phyloP scores from a whole-genome alignment of 2,329 filamentous ascomycete genomes.

The Knoxdaviesia proteae region DNA sequence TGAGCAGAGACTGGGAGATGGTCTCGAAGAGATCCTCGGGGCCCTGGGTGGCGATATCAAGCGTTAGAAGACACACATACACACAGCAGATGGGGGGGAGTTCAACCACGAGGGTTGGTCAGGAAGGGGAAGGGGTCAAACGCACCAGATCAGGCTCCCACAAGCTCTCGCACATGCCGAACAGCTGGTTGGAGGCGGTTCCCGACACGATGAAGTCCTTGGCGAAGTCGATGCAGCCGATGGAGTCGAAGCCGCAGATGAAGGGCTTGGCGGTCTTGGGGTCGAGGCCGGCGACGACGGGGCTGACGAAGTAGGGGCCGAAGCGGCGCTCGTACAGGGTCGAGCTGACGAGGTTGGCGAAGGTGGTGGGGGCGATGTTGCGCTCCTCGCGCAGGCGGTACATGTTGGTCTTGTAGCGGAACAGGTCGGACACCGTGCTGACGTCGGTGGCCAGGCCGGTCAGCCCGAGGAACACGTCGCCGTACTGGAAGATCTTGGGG shows the following conservation, averaged over 20 bases:
- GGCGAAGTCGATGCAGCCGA: conserved; percentile 97
- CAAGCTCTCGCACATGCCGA: conserved; percentile 93
- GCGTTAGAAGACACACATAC: background rate
- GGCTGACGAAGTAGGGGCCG: conserved; percentile 88
- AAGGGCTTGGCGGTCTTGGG: conserved; percentile 87
- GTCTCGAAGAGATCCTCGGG: conserved; percentile 97
- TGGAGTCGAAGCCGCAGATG: conserved; percentile 97
- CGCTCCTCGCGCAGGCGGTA: conserved; percentile 97
- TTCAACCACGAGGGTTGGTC: background rate
- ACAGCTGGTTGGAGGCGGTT: conserved; percentile 90
- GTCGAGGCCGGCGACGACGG: conserved; percentile 87
- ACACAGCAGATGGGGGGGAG: background rate
- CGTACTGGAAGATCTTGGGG: conserved; percentile 98
- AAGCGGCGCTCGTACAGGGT: conserved; percentile 90
- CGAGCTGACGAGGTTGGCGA: conserved; percentile 85
- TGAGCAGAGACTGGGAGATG: conserved; percentile 85
- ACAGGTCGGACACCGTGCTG: conserved; percentile 80
- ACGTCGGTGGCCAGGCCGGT: conserved; percentile 95
- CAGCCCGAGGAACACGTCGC: conserved; percentile 83
- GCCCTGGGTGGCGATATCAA: conserved; percentile 25
- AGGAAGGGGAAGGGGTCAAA: conserved; percentile 7
- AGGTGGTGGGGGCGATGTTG: conserved; percentile 79
- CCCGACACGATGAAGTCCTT: conserved; percentile 98
- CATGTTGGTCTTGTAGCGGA: conserved; percentile 99
- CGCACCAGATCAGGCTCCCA: conserved; percentile 94